Conservation (phyloP, 768 basidiomycete genomes). For the Coprinellus aureogranulatus region DNA sequence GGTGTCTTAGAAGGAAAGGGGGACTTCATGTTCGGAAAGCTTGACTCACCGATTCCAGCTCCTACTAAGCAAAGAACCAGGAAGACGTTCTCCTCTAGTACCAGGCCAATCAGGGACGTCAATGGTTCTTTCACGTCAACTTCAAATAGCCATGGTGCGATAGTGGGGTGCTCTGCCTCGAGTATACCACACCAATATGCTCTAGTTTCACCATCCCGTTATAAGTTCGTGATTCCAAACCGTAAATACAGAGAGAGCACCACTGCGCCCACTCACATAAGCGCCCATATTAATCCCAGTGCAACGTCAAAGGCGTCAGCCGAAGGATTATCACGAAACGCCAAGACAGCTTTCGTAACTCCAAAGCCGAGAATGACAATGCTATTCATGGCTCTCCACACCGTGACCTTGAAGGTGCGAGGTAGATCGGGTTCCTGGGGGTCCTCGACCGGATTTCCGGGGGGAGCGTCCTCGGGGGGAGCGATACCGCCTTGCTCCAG, state of each 20-base stretch:
- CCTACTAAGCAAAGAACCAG: neutral
- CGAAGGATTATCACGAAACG: neutral
- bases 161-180: neutral
- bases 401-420: constrained; percentile 5
- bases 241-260: too few relatives aligned
- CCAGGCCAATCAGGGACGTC: neutral
- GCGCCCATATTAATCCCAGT: constrained; percentile 1
- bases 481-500: too few relatives aligned
- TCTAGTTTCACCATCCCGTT: too few relatives aligned
- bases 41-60: neutral
- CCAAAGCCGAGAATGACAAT: neutral
- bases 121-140: neutral
- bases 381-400: constrained; percentile 1
- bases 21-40: too few relatives aligned
- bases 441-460: too few relatives aligned
- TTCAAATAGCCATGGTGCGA: neutral
- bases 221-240: too few relatives aligned
- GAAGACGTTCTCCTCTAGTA: neutral
- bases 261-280: constrained; percentile 1
- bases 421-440: too few relatives aligned
- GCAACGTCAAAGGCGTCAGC: constrained; percentile 2
- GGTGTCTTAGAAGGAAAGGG: neutral
- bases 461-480: too few relatives aligned
- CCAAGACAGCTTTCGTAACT: neutral
- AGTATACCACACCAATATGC: neutral